Evolutionary conservation across 331 rosid species (phyloP), one percentile per base, ranked within the genome.

Genomic region (Stylosanthes scabra): DNA sequence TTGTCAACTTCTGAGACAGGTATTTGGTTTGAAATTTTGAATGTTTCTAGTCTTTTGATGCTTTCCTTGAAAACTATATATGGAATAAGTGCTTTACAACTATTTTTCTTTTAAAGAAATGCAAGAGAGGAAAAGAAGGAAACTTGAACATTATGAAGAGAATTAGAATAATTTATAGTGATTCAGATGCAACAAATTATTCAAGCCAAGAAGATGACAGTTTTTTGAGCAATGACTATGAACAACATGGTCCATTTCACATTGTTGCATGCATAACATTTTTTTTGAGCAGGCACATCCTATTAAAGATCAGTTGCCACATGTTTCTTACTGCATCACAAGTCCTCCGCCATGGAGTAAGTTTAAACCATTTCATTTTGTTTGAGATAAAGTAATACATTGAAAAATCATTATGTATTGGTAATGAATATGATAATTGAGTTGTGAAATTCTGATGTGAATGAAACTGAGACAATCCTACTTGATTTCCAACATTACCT

Each of bases 331-430:
- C 87, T 94, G 99, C 88, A 91, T 91, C 72, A 94, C 97, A 1
- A 94, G 99, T 72, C 99, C 99, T 65, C 99, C 99, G 46, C 93
- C 92, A 76, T 94, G 99, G 99, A 96, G 99, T 94, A 80, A 89
- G 97, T 93, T 5, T 31, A 20, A 20, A 20, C 25, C 25, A 20
- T 31, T 31, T 31, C 3, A 31, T 31, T 31, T 20, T 20, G 25
- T 20, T 20, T 20, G 25, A 20, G 25, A 20, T 20, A 20, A 20
- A 20, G 25, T 20, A 20, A 20, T 20, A 20, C 25, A 20, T 20
- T 20, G 25, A 20, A 20, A 20, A 20, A 20, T 20, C 25, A 20
- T 20, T 20, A 20, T 20, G 25, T 20, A 20, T 20, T 20, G 25
- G 25, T 20, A 20, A 20, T 20, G 25, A 20, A 20, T 31, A 31